Conservation (phyloP, 202 grass and related monocot species). For the Saccharum hybrid region DNA sequence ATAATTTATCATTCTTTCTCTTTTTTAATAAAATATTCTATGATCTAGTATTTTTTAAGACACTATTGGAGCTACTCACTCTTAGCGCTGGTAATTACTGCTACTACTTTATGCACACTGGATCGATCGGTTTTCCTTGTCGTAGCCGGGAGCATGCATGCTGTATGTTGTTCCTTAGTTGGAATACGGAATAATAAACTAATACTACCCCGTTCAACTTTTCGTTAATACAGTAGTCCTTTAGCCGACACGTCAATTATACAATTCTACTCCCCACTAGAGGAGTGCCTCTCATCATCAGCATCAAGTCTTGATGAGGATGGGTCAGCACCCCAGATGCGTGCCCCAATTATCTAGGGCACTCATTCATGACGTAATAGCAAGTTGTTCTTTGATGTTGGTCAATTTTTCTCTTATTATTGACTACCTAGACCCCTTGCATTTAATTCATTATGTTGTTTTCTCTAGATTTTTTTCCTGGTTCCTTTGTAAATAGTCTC, state of each 20-base stretch:
- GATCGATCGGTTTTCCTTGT: constrained; percentile 6
- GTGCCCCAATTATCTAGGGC: background rate
- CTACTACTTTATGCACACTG: background rate
- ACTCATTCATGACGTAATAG: background rate
- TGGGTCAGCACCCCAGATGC: background rate
- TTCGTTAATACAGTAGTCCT: background rate
- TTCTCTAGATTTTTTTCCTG: too few relatives aligned
- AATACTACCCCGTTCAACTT: background rate
- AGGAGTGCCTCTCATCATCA: background rate
- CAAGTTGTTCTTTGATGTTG: background rate
- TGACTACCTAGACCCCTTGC: background rate
- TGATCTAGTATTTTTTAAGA: too few relatives aligned
- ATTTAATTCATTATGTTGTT: too few relatives aligned
- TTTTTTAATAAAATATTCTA: too few relatives aligned
- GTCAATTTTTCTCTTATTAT: background rate
- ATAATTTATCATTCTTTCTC: too few relatives aligned
- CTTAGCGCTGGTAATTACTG: background rate
- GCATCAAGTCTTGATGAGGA: background rate
- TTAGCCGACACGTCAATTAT: constrained; percentile 44
- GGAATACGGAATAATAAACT: background rate
- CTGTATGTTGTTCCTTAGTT: background rate
- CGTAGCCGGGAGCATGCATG: constrained; percentile 1
- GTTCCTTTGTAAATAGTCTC: too few relatives aligned
- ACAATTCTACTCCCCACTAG: constrained; percentile 16
- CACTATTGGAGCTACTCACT: too few relatives aligned